phyloP scores from a whole-genome alignment of 2,329 filamentous ascomycete genomes.

The Nothophaeocryptopus gaeumannii region DNA sequence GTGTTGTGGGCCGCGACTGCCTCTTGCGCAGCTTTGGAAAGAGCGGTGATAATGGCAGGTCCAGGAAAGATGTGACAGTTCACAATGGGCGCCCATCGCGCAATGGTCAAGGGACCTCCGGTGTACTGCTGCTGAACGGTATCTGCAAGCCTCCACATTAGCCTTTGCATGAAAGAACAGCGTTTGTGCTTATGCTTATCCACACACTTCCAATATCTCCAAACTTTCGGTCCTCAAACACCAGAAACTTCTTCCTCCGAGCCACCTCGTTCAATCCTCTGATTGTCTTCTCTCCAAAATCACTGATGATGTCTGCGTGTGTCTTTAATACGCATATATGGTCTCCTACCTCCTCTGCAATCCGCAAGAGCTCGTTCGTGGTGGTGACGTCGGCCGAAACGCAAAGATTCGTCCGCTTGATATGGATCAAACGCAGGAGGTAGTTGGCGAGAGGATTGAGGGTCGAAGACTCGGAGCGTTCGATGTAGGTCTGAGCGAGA shows the following conservation, averaged over 20 bases:
- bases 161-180: neutral
- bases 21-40: constrained; percentile 47
- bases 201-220: constrained; percentile 54
- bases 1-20: constrained; percentile 51
- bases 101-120: constrained; percentile 50
- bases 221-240: constrained; percentile 57
- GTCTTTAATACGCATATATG: constrained; percentile 61
- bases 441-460: constrained; percentile 48
- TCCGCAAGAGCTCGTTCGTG: constrained; percentile 53
- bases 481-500: constrained; percentile 43
- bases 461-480: constrained; percentile 44
- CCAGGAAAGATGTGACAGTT: constrained; percentile 55
- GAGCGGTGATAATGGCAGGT: constrained; percentile 50
- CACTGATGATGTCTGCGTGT: constrained; percentile 60
- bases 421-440: constrained; percentile 48
- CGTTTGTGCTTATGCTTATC: too few species aligned
- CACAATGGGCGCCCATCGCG: constrained; percentile 52
- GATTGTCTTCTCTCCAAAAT: constrained; percentile 58
- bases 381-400: constrained; percentile 58
- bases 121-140: constrained; percentile 57
- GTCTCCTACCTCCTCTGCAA: constrained; percentile 59
- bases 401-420: constrained; percentile 53
- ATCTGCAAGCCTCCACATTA: constrained; percentile 33
- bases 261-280: constrained; percentile 48
- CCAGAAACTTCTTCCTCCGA: constrained; percentile 49